Base-by-base conservation (phyloP, 192 early-diverging fungal genomes). In the Umbelopsis vinacea region DNA sequence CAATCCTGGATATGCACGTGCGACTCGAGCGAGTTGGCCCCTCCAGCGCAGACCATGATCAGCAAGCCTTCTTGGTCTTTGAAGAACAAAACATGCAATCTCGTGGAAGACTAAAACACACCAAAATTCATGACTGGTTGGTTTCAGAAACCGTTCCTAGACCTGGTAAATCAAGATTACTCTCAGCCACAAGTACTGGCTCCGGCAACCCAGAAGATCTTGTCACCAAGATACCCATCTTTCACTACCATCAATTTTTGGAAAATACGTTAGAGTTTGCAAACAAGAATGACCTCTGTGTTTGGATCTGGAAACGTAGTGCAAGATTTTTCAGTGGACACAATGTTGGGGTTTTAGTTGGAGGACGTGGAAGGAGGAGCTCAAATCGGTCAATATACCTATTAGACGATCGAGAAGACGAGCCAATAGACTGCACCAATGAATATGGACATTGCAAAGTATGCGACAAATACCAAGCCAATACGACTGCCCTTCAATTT, bases 251-350 rank as follows among this genome's bases (percentile, higher is more conserved):
- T 63, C 57, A 63, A 10, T 63, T 63, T 63, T 63, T 63, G 17
- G 29, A 7, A 19, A 35, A 63, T 17, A 63, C 33, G 10, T 19
- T 63, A 19, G 57, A 63, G 33, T 63, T 63, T 33, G 57, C 57
- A 15, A 22, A 35, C 2, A 26, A 33, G 6, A 63, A 63, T 14
- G 57, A 63, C 0, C 33, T 63, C 12, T 63, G 57, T 63, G 57
- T 63, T 37, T 63, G 57, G 57, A 37, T 63, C 23, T 63, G 57
- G 57, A 63, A 63, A 63, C 57, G 57, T 2, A 63, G 57, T 37
- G 57, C 33, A 11, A 63, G 33, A 26, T 63, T 63, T 37, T 63
- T 63, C 33, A 63, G 57, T 63, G 57, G 57, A 12, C 57, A 63
- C 29, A 63, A 63, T n/a, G n/a, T 63, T 63, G 57, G 57, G 12